phyloP scores from a whole-genome alignment of 192 early-diverging fungal genomes.

The Coemansia sp. region DNA sequence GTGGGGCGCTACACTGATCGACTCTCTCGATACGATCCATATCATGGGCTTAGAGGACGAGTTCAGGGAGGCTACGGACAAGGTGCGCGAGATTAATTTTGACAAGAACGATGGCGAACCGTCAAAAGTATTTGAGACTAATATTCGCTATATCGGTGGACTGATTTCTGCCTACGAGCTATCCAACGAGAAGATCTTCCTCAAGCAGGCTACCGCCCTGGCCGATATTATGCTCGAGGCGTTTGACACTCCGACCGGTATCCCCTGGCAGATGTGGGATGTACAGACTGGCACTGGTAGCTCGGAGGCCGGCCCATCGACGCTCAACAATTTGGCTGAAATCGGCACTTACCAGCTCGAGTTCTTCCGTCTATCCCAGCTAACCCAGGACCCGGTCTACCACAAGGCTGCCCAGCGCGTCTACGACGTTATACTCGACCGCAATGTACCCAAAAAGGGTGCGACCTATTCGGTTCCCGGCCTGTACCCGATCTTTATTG shows the following conservation, averaged over 20 bases:
- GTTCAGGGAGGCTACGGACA: constrained; percentile 69
- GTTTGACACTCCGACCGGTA: constrained; percentile 56
- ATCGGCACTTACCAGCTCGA: constrained; percentile 65
- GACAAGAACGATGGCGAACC: constrained; percentile 66
- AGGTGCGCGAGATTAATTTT: constrained; percentile 73
- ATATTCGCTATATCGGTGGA: constrained; percentile 85
- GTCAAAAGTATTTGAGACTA: constrained; percentile 84
- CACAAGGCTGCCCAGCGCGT: constrained; percentile 75
- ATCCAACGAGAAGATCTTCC: constrained; percentile 60
- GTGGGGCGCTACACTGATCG: constrained; percentile 89
- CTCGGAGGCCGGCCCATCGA: constrained; percentile 43
- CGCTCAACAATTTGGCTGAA: constrained; percentile 54
- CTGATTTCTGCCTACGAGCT: constrained; percentile 82
- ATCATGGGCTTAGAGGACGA: constrained; percentile 83
- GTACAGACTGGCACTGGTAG: constrained; percentile 61
- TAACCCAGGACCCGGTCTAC: constrained; percentile 79
- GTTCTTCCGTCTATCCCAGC: constrained; percentile 81
- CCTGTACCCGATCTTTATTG: constrained; percentile 76
- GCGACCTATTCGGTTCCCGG: constrained; percentile 55
- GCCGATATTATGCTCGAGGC: constrained; percentile 77
- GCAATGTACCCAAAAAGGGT: constrained; percentile 44
- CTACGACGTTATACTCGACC: constrained; percentile 49
- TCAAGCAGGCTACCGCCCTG: constrained; percentile 77
- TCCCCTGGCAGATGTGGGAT: constrained; percentile 73
- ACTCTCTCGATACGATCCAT: constrained; percentile 84